Evolutionary conservation across 1,284 basidiomycete genomes (phyloP).

Genomic region (Trichosporon sp.): DNA sequence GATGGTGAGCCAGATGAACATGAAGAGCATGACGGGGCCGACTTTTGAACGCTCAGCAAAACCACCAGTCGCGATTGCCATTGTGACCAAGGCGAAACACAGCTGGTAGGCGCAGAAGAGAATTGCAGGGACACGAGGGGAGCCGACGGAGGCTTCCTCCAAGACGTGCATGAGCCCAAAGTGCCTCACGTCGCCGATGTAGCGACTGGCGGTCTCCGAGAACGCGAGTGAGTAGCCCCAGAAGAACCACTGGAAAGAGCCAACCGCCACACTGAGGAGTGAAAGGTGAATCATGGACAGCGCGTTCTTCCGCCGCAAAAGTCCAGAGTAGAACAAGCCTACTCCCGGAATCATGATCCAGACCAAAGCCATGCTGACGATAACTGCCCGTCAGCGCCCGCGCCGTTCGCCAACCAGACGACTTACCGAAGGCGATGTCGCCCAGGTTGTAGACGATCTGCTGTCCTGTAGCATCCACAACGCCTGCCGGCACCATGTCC

Average conservation of each 20-base stretch:
- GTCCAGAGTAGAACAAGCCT: slow-evolving; percentile 73
- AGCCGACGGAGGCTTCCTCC: slow-evolving; percentile 65
- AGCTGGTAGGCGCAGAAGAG: slow-evolving; percentile 70
- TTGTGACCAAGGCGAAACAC: slow-evolving; percentile 53
- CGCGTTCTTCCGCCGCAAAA: slow-evolving; percentile 77
- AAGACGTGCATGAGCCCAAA: slow-evolving; percentile 70
- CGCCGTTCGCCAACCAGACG: background rate
- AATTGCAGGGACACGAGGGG: slow-evolving; percentile 66
- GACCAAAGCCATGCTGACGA: slow-evolving; percentile 61
- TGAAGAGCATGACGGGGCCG: slow-evolving; percentile 80
- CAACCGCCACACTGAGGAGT: slow-evolving; percentile 68
- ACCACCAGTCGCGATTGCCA: slow-evolving; percentile 74
- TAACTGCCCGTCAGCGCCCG: slow-evolving; percentile 30
- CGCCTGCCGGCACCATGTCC: slow-evolving; percentile 44
- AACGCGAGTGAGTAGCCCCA: slow-evolving; percentile 53
- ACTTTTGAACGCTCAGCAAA: slow-evolving; percentile 85
- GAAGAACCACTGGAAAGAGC: slow-evolving; percentile 54
- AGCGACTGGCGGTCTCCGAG: slow-evolving; percentile 39
- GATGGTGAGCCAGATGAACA: slow-evolving; percentile 86
- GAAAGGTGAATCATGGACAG: slow-evolving; percentile 85
- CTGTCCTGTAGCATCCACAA: slow-evolving; percentile 44
- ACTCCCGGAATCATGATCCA: slow-evolving; percentile 91
- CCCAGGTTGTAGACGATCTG: slow-evolving; percentile 52
- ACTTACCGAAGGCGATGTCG: slow-evolving; percentile 54
- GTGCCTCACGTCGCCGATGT: slow-evolving; percentile 12